Percentiles rank a stretch among this genome's conserved stretches.
Conservation (phyloP, 805 yeast species). For the Metschnikowia baotianmanensis region DNA sequence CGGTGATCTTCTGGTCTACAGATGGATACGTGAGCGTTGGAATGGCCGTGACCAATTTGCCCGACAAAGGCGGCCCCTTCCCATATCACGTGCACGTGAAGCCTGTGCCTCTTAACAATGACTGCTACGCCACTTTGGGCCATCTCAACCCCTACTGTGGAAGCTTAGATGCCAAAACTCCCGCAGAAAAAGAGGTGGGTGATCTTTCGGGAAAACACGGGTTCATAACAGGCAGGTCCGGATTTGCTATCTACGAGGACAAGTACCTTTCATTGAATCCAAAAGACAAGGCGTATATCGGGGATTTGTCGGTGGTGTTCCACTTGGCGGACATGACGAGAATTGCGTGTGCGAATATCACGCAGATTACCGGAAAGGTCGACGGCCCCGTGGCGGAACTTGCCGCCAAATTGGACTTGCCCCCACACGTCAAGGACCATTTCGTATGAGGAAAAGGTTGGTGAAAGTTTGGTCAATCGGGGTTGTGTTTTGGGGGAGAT, state of each 20-base stretch:
- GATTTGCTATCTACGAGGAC: constrained; percentile 26
- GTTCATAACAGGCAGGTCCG: constrained; percentile 25
- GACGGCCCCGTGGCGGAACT: too few relatives aligned
- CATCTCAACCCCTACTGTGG: constrained; percentile 44
- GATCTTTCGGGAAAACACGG: constrained; percentile 44
- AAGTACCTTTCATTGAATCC: constrained; percentile 33
- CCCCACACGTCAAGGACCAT: too few relatives aligned
- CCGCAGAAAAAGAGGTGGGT: constrained; percentile 31
- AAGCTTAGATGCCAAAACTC: constrained; percentile 21
- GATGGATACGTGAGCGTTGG: too few relatives aligned
- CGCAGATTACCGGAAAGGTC: too few relatives aligned
- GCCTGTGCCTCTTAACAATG: constrained; percentile 36
- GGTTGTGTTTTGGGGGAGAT: too few relatives aligned
- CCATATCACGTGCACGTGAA: constrained; percentile 37
- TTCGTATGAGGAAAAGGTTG: too few relatives aligned
- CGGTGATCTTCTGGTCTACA: too few relatives aligned
- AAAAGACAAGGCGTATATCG: constrained; percentile 24
- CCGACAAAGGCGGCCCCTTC: constrained; percentile 38
- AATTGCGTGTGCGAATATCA: constrained; percentile 41
- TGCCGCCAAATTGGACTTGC: too few relatives aligned
- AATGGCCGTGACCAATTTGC: too few relatives aligned
- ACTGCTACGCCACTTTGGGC: constrained; percentile 32
- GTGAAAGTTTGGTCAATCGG: too few relatives aligned
- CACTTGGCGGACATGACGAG: constrained; percentile 33
- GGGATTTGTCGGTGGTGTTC: constrained; percentile 33